phyloP scores from a whole-genome alignment of 106 monocot species.

The Xerophyta viscosa region DNA sequence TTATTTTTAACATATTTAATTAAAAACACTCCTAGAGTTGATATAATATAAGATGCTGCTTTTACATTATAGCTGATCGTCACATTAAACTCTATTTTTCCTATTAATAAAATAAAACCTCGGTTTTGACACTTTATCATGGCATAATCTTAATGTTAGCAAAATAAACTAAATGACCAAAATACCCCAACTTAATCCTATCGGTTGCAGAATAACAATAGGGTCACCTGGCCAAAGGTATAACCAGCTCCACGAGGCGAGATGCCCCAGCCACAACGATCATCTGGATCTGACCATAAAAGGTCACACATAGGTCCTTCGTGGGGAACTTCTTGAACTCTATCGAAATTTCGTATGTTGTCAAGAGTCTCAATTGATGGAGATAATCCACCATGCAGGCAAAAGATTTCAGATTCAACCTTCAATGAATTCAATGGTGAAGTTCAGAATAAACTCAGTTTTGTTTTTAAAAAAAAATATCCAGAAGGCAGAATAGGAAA shows the following conservation, averaged over 20 bases:
- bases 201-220: neutral
- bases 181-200: too few relatives aligned
- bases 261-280: constrained; percentile 99
- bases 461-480: too few relatives aligned
- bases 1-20: too few relatives aligned
- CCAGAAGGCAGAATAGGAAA: too few relatives aligned
- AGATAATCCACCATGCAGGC: constrained; percentile 92
- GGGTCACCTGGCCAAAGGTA: constrained; percentile 95
- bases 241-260: constrained; percentile 99
- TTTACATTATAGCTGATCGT: too few relatives aligned
- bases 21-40: too few relatives aligned
- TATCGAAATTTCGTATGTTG: constrained; percentile 92
- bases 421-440: constrained; percentile 11
- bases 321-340: constrained; percentile 98
- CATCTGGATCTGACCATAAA: constrained; percentile 98
- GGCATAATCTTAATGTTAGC: too few relatives aligned
- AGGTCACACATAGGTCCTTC: constrained; percentile 99
- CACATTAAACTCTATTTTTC: too few relatives aligned
- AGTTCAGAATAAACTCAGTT: neutral
- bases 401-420: constrained; percentile 99
- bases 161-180: too few relatives aligned
- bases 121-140: too few relatives aligned
- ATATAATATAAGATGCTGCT: too few relatives aligned
- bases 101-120: too few relatives aligned
- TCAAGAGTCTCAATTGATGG: constrained; percentile 98